phyloP scores from a whole-genome alignment of 2,329 filamentous ascomycete genomes.

The Cordyceps cicadae region DNA sequence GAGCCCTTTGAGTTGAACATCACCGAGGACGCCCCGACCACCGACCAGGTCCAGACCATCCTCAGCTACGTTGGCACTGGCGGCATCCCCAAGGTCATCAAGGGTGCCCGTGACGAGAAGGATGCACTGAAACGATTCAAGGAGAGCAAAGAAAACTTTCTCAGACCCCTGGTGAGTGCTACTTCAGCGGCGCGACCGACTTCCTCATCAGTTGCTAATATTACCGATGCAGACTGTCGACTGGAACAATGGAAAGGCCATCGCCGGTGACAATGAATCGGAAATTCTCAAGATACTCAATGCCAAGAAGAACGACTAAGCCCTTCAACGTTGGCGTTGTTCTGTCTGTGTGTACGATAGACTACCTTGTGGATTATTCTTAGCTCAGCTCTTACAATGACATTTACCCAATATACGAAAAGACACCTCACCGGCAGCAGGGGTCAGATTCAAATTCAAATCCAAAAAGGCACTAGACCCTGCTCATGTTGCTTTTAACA shows the following conservation, averaged over 20 bases:
- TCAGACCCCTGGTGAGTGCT: slow-evolving; percentile 64
- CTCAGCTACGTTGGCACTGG: slow-evolving; percentile 67
- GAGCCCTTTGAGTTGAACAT: slow-evolving; percentile 81
- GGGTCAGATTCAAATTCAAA: not conserved
- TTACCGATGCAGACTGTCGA: slow-evolving; percentile 56
- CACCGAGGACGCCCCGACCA: slow-evolving; percentile 70
- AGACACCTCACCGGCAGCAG: not conserved
- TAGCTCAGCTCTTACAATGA: slow-evolving; percentile 1
- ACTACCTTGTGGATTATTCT: not conserved
- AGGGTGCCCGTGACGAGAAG: slow-evolving; percentile 62
- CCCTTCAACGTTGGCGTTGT: not conserved
- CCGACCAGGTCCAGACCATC: slow-evolving; percentile 75
- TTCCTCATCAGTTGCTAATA: slow-evolving; percentile 1
- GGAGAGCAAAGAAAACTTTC: slow-evolving; percentile 58
- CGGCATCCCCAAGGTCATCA: slow-evolving; percentile 55
- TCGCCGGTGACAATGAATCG: slow-evolving; percentile 72
- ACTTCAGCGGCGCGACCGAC: not conserved
- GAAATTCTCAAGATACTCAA: slow-evolving; percentile 79
- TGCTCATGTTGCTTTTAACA: not conserved
- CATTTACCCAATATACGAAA: not conserved
- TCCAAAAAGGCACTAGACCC: not conserved
- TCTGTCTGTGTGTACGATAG: slow-evolving; percentile 15
- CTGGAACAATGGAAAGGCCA: slow-evolving; percentile 83
- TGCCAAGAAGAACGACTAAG: slow-evolving; percentile 33
- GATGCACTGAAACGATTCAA: slow-evolving; percentile 78